Evolutionary conservation across 495 filamentous ascomycete genomes (phyloP), one percentile per base, ranked within the genome.

Genomic region (Neurospora sp.): DNA sequence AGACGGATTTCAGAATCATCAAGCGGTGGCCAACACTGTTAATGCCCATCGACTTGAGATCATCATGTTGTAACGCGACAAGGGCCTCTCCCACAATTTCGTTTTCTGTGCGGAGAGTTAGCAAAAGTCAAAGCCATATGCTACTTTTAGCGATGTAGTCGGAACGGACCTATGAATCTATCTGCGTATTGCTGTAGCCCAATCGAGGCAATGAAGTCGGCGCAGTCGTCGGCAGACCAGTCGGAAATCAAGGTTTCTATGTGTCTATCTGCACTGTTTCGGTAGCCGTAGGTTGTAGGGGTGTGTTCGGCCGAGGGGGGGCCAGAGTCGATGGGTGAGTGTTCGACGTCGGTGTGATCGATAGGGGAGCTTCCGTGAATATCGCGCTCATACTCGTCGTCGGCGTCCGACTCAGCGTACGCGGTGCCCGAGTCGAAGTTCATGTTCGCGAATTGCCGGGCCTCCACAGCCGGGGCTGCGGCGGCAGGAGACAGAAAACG

Each of bases 41-140:
- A 75, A 99, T 90, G 45, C 93, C 94, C 89, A 99, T 95, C 78
- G 97, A 91, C 81, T 94, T 97, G 78, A 99, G 83, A 77, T 98
- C 95, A 65, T 96, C 93, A 81, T 98, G 96, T 74, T 91, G 90
- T 70, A 99, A 83, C 40, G 92, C 93, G 74, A 98, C 87, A 70
- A 99, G 84, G 53, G 93, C 95, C 79, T 98, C 94, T 69, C 96
- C 96, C 48, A 94, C 91, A 77, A 99, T 94, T 71, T 92, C 93
- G 77, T 99, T 97, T 74, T 97, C 96, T 97, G 77, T 14, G 42
- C 59, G 44, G 68, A 31, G 71, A 35, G 75, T 84, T 79, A 85
- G 82, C 77, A 22, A 68, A n/a, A 40, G 44, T 27, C 61, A 53
- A 12, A 53, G 61, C 61, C 44, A 35, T 31, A 35, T 0, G 53